These are phyloP conservation scores for Thelonectria discophora DNA, from an alignment of 2,329 filamentous ascomycete genomes.

Conservation along the genomic window DNA sequence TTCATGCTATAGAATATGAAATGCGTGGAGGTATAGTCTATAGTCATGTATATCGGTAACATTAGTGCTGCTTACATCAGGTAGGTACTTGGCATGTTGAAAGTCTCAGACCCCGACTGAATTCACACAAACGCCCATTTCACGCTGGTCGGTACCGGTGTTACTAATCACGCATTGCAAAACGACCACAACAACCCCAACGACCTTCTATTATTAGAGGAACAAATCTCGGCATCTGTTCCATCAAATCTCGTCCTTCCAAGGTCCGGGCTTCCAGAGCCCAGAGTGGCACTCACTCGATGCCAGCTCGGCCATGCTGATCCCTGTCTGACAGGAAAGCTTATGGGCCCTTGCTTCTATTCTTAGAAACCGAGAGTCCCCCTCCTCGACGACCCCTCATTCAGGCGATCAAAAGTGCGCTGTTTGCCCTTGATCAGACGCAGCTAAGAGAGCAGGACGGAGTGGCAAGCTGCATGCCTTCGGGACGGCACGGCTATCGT, in stretches of 20 bases:
- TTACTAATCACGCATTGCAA: no score
- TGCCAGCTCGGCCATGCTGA: not conserved
- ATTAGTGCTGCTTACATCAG: no score
- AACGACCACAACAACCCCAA: not conserved
- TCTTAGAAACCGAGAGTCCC: constrained; percentile 7
- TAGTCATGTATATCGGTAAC: no score
- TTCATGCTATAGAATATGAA: no score
- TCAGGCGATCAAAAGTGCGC: not conserved
- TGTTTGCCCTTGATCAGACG: not conserved
- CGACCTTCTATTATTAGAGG: not conserved
- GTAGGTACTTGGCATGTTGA: no score
- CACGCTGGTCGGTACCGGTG: no score
- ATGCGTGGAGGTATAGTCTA: no score
- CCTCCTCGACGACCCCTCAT: not conserved
- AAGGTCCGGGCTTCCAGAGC: constrained; percentile 11
- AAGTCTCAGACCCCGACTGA: no score
- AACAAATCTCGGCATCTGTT: not conserved
- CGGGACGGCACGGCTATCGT: not conserved
- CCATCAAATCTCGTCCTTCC: not conserved
- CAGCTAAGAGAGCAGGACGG: not conserved
- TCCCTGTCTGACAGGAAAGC: constrained; percentile 26
- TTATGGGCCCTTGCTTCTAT: constrained; percentile 20
- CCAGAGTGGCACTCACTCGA: not conserved
- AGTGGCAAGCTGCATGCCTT: not conserved
- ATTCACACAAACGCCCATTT: no score